Base-by-base conservation (phyloP, 345 rosid species). In the Nephelium lappaceum region DNA sequence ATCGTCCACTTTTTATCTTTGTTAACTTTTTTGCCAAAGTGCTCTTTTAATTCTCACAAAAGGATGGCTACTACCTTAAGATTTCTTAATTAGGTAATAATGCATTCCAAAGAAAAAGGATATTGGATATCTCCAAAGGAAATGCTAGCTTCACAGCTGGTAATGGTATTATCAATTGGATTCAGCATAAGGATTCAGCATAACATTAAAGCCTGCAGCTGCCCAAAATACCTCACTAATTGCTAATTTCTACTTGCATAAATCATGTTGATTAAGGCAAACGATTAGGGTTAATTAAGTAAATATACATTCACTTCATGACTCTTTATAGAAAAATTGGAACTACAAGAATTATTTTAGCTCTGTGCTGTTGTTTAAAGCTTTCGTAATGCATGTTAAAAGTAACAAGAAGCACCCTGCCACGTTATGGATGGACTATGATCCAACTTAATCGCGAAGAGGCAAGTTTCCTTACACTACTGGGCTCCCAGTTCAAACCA, bases 41-140 rank as follows among this genome's bases (percentile, higher is more conserved):
- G 18, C 53, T 14, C 27, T 15, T 75, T 78, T 6, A 16, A 21
- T 43, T 7, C 0, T 18, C 19, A 24, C 10, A 16, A 4, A 58
- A 53, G 75, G 45, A 4, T 7, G 11, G 15, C 23, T 23, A 16
- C 1, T 10, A 1, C 25, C 1, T 27, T 68, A 58, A 39, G 7
- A 27, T 21, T 9, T 39, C 43, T 41, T 41, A 41, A 41, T 41
- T 41, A 41, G 43, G 9, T 41, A 6, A 11, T 66, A 47, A 8
- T 67, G 76, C 81, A 27, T 74, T 49, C 79, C 81, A 73, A 77
- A 55, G 69, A 51, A 51, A 69, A 73, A 68, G 84, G 77, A 72
- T 0, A 53, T 25, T 25, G 14, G 10, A 18, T 42, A 45, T 16
- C 45, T 66, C 24, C 36, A 36, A 72, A 31, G 75, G 47, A 53